These are phyloP conservation scores for Cenchrus fungigraminus DNA, from an alignment of 176 grass and related monocot genomes.

Conservation along the genomic window DNA sequence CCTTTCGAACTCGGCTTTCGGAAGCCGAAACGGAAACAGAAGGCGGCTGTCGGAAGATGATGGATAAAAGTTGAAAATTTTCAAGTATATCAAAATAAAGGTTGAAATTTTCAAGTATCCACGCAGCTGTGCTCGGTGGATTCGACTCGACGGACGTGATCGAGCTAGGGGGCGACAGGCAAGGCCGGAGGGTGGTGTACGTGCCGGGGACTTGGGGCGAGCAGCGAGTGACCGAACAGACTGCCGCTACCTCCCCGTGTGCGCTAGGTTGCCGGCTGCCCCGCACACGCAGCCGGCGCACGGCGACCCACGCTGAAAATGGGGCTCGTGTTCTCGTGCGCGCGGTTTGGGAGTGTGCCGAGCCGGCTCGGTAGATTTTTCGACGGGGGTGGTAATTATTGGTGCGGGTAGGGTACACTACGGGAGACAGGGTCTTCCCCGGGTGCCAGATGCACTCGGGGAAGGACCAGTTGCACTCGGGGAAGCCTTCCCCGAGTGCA, in stretches of 20 bases:
- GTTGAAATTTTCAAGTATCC: too few species aligned
- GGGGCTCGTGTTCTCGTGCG: neutral
- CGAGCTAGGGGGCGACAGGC: neutral
- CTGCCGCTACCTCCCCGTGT: constrained; percentile 32
- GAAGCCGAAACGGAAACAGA: too few species aligned
- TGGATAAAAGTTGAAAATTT: too few species aligned
- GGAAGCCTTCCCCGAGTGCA: too few species aligned
- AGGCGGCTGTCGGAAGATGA: too few species aligned
- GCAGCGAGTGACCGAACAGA: neutral
- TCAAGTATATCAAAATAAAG: too few species aligned
- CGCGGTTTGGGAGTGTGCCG: neutral
- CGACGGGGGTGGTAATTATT: constrained; percentile 11
- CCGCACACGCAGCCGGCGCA: too few species aligned
- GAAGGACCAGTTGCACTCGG: too few species aligned
- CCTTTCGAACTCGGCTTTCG: too few species aligned
- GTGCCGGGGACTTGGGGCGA: neutral
- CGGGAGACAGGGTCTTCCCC: too few species aligned
- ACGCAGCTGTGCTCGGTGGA: neutral
- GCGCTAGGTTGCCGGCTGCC: neutral
- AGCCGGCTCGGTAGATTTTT: neutral
- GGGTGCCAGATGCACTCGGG: too few species aligned
- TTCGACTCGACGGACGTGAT: constrained; percentile 6
- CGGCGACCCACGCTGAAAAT: neutral
- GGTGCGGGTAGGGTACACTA: neutral
- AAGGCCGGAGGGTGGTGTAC: neutral